These are phyloP conservation scores for Xylaria longipes DNA, from an alignment of 495 filamentous ascomycete genomes.

Conservation along the genomic window DNA sequence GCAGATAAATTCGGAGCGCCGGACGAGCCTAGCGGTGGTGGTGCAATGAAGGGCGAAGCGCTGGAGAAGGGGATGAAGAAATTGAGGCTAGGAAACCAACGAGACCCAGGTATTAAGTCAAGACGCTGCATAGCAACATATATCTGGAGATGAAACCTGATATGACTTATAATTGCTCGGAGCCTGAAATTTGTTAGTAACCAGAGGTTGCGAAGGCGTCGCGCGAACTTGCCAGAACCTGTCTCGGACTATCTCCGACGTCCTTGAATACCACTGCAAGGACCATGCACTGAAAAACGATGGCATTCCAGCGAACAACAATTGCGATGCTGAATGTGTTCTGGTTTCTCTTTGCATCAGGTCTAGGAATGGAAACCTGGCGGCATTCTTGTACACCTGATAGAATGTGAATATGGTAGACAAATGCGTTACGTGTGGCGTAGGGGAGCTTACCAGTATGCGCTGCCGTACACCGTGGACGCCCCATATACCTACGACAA, in stretches of 20 bases:
- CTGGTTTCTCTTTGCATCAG: conserved; percentile 17
- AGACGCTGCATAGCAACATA: conserved; percentile 57
- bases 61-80: conserved; percentile 59
- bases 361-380: conserved; percentile 21
- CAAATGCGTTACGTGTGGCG: not conserved
- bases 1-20: conserved; percentile 28
- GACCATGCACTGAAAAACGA: conserved; percentile 36
- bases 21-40: conserved; percentile 39
- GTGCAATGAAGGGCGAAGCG: conserved; percentile 52
- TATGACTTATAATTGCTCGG: conserved; percentile 38
- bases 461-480: conserved; percentile 57
- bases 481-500: conserved; percentile 58
- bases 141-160: conserved; percentile 53
- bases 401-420: conserved; percentile 8
- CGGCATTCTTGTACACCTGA: conserved; percentile 26
- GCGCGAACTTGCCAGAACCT: conserved; percentile 16
- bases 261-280: conserved; percentile 27
- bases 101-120: conserved; percentile 48
- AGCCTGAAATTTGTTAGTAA: conserved; percentile 35
- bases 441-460: conserved; percentile 48
- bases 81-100: conserved; percentile 46
- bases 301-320: conserved; percentile 42
- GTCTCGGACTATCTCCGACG: not conserved
- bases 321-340: conserved; percentile 21
- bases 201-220: not conserved